Evolutionary conservation across 2,329 filamentous ascomycete species (phyloP).

Genomic region (Colletotrichum somersetense): DNA sequence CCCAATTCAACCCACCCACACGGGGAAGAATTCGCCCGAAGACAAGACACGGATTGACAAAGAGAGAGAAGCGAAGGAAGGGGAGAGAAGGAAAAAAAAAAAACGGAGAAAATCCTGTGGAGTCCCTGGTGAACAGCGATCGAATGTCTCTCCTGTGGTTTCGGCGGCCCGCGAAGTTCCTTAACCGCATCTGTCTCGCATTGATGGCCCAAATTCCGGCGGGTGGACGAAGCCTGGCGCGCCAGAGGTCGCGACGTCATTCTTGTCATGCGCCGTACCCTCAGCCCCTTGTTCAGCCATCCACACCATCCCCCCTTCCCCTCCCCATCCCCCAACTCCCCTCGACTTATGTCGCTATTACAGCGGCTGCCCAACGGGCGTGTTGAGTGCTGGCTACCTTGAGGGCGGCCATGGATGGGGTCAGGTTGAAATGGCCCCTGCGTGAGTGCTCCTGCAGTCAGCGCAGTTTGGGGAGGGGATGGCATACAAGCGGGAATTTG

Average conservation of each 20-base stretch:
- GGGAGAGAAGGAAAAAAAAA: background rate
- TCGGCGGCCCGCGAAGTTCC: slow-evolving; percentile 25
- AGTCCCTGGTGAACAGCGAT: slow-evolving; percentile 22
- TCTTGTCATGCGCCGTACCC: slow-evolving; percentile 9
- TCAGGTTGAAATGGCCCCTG: slow-evolving; percentile 4
- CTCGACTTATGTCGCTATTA: background rate
- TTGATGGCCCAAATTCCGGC: slow-evolving; percentile 24
- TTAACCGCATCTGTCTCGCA: slow-evolving; percentile 39
- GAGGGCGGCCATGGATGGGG: background rate
- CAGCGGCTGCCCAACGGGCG: background rate
- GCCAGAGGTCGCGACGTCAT: slow-evolving; percentile 39
- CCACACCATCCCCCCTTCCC: background rate
- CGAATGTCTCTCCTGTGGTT: slow-evolving; percentile 3
- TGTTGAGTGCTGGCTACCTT: background rate
- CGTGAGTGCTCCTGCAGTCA: background rate
- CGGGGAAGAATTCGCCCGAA: background rate
- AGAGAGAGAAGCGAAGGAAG: background rate
- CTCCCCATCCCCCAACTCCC: background rate
- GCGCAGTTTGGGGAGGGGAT: background rate
- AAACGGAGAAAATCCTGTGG: background rate
- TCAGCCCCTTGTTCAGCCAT: background rate
- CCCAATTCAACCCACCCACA: background rate
- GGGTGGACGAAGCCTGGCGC: slow-evolving; percentile 25
- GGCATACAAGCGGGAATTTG: background rate
- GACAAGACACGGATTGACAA: too few relatives aligned